phyloP scores from a whole-genome alignment of 495 filamentous ascomycete species.

The Tetracladium marchalianum region DNA sequence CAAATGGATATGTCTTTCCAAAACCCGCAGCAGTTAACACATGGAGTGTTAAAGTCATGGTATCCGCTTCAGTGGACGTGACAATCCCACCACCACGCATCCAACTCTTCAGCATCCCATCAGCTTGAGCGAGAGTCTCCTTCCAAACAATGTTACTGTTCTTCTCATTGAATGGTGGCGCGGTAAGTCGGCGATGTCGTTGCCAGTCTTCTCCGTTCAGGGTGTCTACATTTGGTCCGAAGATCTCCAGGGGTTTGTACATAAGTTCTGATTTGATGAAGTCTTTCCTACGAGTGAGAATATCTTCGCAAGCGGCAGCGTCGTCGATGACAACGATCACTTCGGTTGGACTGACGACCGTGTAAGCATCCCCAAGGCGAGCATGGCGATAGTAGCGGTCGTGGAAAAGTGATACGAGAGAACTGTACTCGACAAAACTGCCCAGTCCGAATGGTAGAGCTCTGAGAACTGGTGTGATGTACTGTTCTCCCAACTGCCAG shows the following conservation, averaged over 20 bases:
- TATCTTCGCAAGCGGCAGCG: neutral
- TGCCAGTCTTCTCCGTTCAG: slow-evolving; percentile 30
- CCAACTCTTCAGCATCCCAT: slow-evolving; percentile 30
- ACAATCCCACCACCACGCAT: slow-evolving; percentile 6
- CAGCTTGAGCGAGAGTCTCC: slow-evolving; percentile 28
- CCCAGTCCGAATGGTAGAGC: slow-evolving; percentile 20
- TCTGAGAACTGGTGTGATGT: slow-evolving; percentile 2
- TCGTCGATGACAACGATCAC: slow-evolving; percentile 4
- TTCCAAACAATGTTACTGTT: slow-evolving; percentile 32
- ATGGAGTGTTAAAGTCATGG: slow-evolving; percentile 25
- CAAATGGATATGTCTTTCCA: slow-evolving; percentile 25
- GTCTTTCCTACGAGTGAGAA: slow-evolving; percentile 8
- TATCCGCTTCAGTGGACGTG: slow-evolving; percentile 15
- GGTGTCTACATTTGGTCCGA: slow-evolving; percentile 28
- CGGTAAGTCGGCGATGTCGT: slow-evolving; percentile 28
- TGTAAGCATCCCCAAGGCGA: slow-evolving; percentile 27
- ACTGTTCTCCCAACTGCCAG: slow-evolving; percentile 16
- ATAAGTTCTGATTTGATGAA: slow-evolving; percentile 5
- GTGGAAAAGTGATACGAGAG: slow-evolving; percentile 17
- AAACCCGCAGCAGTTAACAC: slow-evolving; percentile 27
- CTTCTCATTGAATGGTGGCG: slow-evolving; percentile 33
- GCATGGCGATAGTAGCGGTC: slow-evolving; percentile 25
- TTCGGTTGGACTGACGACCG: slow-evolving; percentile 6
- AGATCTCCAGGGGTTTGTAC: slow-evolving; percentile 23
- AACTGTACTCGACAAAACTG: slow-evolving; percentile 14